These are phyloP conservation scores for Cyclotella kingstonii DNA, from an alignment of 108 stramenopile genomes.

Conservation along the genomic window DNA sequence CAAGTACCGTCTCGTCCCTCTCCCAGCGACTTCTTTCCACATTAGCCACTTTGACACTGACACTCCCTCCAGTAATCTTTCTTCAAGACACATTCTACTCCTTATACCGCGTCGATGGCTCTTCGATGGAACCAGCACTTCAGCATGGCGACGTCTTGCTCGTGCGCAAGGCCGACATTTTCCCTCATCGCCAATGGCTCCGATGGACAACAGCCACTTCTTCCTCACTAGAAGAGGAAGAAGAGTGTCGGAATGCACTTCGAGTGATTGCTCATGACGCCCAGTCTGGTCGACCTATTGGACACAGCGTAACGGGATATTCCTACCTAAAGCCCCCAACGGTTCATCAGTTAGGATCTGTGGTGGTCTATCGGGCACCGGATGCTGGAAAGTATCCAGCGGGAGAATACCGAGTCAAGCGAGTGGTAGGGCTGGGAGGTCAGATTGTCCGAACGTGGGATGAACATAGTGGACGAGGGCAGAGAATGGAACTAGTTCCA, in stretches of 20 bases:
- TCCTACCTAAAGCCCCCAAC: constrained; percentile 32
- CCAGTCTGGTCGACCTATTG: constrained; percentile 33
- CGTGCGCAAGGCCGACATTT: constrained; percentile 61
- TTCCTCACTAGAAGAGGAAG: not conserved
- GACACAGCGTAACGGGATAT: constrained; percentile 17
- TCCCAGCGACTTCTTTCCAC: constrained; percentile 7
- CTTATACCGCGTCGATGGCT: constrained; percentile 48
- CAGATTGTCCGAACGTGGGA: constrained; percentile 55
- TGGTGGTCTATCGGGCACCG: constrained; percentile 32
- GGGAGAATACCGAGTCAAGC: constrained; percentile 53
- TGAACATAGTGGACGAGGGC: constrained; percentile 3
- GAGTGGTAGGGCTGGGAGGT: constrained; percentile 68
- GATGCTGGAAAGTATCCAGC: constrained; percentile 41
- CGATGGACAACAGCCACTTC: constrained; percentile 9
- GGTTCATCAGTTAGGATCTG: constrained; percentile 24
- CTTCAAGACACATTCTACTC: constrained; percentile 54
- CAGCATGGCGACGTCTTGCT: constrained; percentile 59
- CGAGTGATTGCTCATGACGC: constrained; percentile 32
- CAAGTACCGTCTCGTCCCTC: not conserved
- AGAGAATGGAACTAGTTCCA: constrained; percentile 28
- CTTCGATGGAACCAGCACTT: constrained; percentile 72
- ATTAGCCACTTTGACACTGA: constrained; percentile 11
- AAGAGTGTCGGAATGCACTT: constrained; percentile 19
- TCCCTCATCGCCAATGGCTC: constrained; percentile 14
- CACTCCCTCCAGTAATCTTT: constrained; percentile 12